These are phyloP conservation scores for Camelina neglecta DNA, from an alignment of 345 rosid species.

Conservation along the genomic window DNA sequence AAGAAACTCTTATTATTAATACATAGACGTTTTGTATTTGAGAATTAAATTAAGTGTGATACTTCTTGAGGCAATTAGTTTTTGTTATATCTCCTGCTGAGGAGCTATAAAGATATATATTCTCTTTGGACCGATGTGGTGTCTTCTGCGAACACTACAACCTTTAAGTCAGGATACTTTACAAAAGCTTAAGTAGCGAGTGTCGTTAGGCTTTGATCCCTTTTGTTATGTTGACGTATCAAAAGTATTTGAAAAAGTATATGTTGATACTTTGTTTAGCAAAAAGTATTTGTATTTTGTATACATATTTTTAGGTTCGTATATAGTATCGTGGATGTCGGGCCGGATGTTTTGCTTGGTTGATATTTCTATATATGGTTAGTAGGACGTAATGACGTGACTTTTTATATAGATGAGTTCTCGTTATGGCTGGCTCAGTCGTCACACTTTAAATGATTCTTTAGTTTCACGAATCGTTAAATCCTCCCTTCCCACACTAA, in stretches of 20 bases:
- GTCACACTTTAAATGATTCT: not conserved
- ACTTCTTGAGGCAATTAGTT: not conserved
- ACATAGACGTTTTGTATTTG: not conserved
- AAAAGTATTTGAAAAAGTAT: too few relatives aligned
- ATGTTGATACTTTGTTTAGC: too few relatives aligned
- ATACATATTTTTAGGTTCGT: not conserved
- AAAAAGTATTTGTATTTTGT: too few relatives aligned
- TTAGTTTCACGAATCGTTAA: not conserved
- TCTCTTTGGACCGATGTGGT: not conserved
- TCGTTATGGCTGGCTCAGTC: not conserved
- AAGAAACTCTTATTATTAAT: too few relatives aligned
- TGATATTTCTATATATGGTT: not conserved
- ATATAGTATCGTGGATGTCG: too few relatives aligned
- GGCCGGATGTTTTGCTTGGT: not conserved
- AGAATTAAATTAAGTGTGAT: not conserved
- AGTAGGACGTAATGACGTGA: not conserved
- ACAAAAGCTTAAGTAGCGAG: too few relatives aligned
- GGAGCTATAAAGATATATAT: not conserved
- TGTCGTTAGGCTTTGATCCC: too few relatives aligned
- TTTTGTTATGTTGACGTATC: not conserved
- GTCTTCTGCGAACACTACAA: not conserved
- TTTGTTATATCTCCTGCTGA: not conserved
- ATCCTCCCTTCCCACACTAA: not conserved
- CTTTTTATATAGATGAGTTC: too few relatives aligned
- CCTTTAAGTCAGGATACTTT: not conserved